Conservation (phyloP, 2,329 filamentous ascomycete genomes). For the Monosporascus cannonballus region DNA sequence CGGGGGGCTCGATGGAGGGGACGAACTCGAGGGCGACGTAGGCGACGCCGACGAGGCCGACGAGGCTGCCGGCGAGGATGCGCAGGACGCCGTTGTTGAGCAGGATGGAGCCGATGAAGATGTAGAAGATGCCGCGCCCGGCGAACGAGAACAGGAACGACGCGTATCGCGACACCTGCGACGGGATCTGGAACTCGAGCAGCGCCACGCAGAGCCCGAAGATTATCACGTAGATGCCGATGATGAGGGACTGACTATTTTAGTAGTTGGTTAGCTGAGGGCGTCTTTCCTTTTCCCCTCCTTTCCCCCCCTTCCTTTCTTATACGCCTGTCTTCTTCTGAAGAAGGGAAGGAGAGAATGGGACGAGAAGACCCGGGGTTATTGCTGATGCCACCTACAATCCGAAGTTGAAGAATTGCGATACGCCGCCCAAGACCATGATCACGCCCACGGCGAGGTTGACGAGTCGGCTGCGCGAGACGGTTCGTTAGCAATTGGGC, state of each 20-base stretch:
- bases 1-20: constrained; percentile 71
- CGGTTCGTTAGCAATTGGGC: background rate
- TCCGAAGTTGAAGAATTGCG: constrained; percentile 57
- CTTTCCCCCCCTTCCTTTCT: background rate
- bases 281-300: background rate
- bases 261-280: background rate
- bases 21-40: constrained; percentile 74
- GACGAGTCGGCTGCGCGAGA: constrained; percentile 69
- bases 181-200: constrained; percentile 90
- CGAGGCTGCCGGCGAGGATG: constrained; percentile 69
- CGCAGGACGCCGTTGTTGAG: constrained; percentile 62
- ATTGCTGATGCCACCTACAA: constrained; percentile 44
- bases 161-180: constrained; percentile 86
- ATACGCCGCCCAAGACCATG: constrained; percentile 79
- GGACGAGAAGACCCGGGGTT: constrained; percentile 16
- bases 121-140: constrained; percentile 92
- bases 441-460: constrained; percentile 84
- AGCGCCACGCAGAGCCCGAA: constrained; percentile 77
- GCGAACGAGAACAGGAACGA: constrained; percentile 98
- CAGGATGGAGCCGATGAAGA: constrained; percentile 86
- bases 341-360: constrained; percentile 35
- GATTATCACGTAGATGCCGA: constrained; percentile 82
- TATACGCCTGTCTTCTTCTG: constrained; percentile 6
- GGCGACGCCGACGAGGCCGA: constrained; percentile 71
- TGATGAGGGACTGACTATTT: constrained; percentile 62